These are phyloP conservation scores for Chrysanthemum makinoi DNA, from an alignment of 129 eudicot species.

Conservation along the genomic window DNA sequence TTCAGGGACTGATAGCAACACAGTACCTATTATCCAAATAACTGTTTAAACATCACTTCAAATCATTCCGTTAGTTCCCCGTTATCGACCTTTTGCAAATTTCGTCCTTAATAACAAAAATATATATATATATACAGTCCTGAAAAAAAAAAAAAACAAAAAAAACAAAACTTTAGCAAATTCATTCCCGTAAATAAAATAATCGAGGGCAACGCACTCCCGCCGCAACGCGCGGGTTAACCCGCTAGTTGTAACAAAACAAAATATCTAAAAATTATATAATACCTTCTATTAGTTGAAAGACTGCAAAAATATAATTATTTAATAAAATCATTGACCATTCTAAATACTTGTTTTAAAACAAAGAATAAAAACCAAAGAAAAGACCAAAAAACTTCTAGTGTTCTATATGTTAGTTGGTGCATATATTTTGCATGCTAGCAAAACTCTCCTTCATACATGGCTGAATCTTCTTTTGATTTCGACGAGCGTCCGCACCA, in stretches of 20 bases:
- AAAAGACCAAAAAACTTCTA: slow-evolving; percentile 27
- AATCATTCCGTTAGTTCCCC: too few species aligned
- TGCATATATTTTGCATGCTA: slow-evolving; percentile 23
- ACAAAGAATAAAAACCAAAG: slow-evolving; percentile 16
- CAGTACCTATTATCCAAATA: too few species aligned
- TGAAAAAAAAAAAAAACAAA: too few species aligned
- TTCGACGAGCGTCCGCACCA: slow-evolving; percentile 30
- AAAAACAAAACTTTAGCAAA: too few species aligned
- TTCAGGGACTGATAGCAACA: too few species aligned
- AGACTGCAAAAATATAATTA: slow-evolving; percentile 28
- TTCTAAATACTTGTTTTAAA: slow-evolving; percentile 2
- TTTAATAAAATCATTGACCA: slow-evolving; percentile 18
- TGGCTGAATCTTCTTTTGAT: slow-evolving; percentile 43
- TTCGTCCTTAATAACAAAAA: too few species aligned
- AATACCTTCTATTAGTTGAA: not conserved
- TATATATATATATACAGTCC: too few species aligned
- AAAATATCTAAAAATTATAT: not conserved
- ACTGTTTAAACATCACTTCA: too few species aligned
- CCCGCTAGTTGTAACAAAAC: slow-evolving; percentile 14
- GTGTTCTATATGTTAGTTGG: not conserved
- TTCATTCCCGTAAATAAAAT: too few species aligned
- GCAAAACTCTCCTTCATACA: slow-evolving; percentile 21
- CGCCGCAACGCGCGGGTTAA: too few species aligned
- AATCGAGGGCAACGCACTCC: too few species aligned
- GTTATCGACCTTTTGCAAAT: too few species aligned